Base-by-base conservation (phyloP, 495 filamentous ascomycete species). In the Aspergillus campestris region DNA sequence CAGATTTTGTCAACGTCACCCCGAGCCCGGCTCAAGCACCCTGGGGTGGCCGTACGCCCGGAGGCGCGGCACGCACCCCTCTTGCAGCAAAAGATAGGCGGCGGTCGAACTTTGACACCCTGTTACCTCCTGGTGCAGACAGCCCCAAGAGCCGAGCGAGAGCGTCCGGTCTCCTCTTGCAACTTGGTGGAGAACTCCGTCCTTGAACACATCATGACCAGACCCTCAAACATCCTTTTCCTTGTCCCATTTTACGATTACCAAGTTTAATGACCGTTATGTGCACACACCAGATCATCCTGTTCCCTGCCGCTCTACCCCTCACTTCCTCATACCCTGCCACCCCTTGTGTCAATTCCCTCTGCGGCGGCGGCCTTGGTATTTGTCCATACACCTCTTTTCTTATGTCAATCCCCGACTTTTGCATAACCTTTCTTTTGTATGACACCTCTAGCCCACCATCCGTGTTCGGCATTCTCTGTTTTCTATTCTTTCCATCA, bases 1-100 rank as follows among this genome's bases (percentile, higher is more conserved):
- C 89, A 7, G 94, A 97, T 60, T 99, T 94, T 59, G 83, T 97
- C 48, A 95, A 99, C 59, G 87, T 96, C 64, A 94, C 92, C 10
- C 92, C 94, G 5, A 92, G 86, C 52, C 94, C 92, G 3, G 92
- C 89, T 8, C 92, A 95, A 64, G 87, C 80, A 46, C 74, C 81
- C 5, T 95, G 81, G 73, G 82, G 82, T 40, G 67, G 64, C 45
- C 75, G 77, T n/a, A 78, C 79, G 38, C 67, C 71, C 48, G 69
- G 66, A 50, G 75, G 62, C 46, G 68, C 59, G 49, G 53, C 60
- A 71, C 84, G 77, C 69, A 79, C 92, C 45, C 71, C 80, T 57
- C 65, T 77, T 0, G 65, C 71, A 31, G 59, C 73, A 50, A 72
- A 70, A 49, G 78, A 79, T 27, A 60, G 81, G 41, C 72, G 75